Evolutionary conservation across 2,329 filamentous ascomycete species (phyloP).

Genomic region (Aspergillus tamarii): DNA sequence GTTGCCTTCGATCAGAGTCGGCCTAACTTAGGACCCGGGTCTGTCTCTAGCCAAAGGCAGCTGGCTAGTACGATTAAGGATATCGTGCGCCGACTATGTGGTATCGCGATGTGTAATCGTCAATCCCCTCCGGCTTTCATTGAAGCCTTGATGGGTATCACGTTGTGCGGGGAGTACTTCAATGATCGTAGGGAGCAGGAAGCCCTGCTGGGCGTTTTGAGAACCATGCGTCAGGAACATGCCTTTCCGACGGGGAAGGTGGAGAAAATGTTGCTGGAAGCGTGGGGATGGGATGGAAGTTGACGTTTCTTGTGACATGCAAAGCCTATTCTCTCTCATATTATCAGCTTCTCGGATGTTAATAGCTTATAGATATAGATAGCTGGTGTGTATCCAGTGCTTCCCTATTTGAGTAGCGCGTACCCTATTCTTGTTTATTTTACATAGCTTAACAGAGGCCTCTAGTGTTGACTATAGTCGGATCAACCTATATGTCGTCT

Average conservation of each 20-base stretch:
- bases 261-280: constrained; percentile 44
- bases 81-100: constrained; percentile 59
- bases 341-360: neutral
- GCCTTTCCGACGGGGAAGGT: constrained; percentile 57
- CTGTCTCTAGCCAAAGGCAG: constrained; percentile 18
- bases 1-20: constrained; percentile 59
- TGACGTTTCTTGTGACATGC: neutral
- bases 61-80: constrained; percentile 33
- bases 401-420: too few relatives aligned
- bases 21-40: constrained; percentile 51
- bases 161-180: constrained; percentile 36
- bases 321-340: neutral
- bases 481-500: too few relatives aligned
- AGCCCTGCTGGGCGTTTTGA: constrained; percentile 29
- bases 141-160: constrained; percentile 33
- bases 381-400: neutral
- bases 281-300: neutral
- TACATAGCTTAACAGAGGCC: too few relatives aligned
- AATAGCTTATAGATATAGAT: neutral
- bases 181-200: constrained; percentile 29
- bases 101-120: constrained; percentile 53
- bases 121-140: constrained; percentile 60
- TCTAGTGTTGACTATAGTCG: too few relatives aligned
- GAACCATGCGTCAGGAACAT: constrained; percentile 54
- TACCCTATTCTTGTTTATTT: too few relatives aligned